Evolutionary conservation across 805 yeast species (phyloP).

Genomic region (Barnettozyma pratensis): DNA sequence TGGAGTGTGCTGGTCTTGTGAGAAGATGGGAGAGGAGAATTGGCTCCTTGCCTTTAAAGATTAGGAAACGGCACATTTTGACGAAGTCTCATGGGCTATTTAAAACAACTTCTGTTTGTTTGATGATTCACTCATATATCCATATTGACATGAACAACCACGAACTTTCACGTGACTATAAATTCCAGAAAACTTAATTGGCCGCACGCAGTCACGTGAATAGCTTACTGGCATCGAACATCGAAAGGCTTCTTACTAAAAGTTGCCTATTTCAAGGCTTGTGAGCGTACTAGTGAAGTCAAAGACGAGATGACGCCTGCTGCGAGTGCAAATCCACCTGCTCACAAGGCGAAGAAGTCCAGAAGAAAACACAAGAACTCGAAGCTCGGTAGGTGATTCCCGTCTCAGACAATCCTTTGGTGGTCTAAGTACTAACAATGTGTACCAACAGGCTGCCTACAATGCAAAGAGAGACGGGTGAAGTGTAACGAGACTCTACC

Average conservation of each 20-base stretch:
- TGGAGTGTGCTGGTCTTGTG: constrained; percentile 95
- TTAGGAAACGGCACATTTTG: constrained; percentile 85
- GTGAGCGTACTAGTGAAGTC: no score
- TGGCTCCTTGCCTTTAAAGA: constrained; percentile 80
- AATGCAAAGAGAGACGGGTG: constrained; percentile 46
- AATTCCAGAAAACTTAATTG: no score
- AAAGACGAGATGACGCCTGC: no score
- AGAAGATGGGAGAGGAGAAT: constrained; percentile 79
- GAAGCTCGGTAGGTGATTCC: constrained; percentile 24
- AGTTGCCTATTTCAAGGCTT: no score
- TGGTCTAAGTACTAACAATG: constrained; percentile 10
- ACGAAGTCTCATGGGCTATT: background rate
- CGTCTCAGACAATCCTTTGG: background rate
- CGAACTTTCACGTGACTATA: no score
- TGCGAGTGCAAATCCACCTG: no score
- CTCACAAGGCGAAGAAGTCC: constrained; percentile 8
- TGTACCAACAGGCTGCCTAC: constrained; percentile 36
- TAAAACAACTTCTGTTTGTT: no score
- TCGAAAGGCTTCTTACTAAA: no score
- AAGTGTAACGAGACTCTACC: constrained; percentile 49
- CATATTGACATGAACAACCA: no score
- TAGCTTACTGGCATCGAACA: no score
- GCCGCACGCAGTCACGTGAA: no score
- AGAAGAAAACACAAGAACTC: constrained; percentile 26
- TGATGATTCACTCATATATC: no score